Evolutionary conservation across 176 grass and related monocot species (phyloP).

Genomic region (Dendrocalamus sinicus): DNA sequence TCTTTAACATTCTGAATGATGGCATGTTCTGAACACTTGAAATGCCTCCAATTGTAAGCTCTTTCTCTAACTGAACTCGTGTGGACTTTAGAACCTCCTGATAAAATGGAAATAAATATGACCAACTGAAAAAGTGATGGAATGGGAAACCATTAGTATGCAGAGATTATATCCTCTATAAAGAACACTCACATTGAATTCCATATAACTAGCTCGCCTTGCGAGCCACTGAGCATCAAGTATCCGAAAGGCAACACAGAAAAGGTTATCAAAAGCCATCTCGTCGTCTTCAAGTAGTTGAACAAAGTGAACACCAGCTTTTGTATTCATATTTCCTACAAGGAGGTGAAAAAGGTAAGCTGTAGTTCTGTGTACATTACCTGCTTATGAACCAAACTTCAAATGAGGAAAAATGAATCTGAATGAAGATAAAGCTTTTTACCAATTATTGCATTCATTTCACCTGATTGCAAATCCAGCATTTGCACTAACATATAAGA

Average conservation of each 20-base stretch:
- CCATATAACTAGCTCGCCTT: conserved; percentile 80
- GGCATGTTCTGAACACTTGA: conserved; percentile 63
- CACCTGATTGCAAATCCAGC: conserved; percentile 72
- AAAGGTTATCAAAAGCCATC: conserved; percentile 83
- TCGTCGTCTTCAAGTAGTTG: conserved; percentile 67
- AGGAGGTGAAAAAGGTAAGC: conserved; percentile 22
- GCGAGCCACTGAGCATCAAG: conserved; percentile 80
- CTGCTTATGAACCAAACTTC: conserved; percentile 15
- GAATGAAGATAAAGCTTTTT: not conserved
- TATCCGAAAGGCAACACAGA: conserved; percentile 75
- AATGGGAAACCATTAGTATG: conserved; percentile 9
- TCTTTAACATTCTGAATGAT: conserved; percentile 64
- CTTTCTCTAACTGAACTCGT: conserved; percentile 68
- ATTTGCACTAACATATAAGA: conserved; percentile 74
- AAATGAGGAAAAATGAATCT: not conserved
- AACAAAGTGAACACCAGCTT: conserved; percentile 66
- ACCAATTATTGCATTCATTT: conserved; percentile 23
- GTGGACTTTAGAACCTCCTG: conserved; percentile 83
- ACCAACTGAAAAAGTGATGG: conserved; percentile 24
- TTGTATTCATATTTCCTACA: conserved; percentile 59
- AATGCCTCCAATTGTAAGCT: conserved; percentile 53
- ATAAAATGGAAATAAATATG: conserved; percentile 38
- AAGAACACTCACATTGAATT: conserved; percentile 75
- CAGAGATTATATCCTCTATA: not conserved
- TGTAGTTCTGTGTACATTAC: conserved; percentile 11